Evolutionary conservation across 1,284 basidiomycete species (phyloP).

Genomic region (Rhodotorula sp.): DNA sequence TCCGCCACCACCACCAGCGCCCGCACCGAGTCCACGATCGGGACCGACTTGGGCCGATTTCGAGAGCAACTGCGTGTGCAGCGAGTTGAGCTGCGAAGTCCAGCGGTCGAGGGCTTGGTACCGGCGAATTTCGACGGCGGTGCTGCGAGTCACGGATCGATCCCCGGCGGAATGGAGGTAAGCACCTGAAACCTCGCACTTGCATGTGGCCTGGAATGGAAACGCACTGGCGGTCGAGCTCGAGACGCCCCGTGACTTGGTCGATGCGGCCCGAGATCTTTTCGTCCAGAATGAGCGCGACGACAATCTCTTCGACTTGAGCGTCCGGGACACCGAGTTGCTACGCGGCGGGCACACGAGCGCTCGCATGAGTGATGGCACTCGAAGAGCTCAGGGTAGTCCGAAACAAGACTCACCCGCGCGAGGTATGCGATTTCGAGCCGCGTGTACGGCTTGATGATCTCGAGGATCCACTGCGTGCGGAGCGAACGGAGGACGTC

Average conservation of each 20-base stretch:
- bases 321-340: constrained; percentile 84
- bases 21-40: constrained; percentile 12
- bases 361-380: background rate
- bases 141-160: too few species aligned
- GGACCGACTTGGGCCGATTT: constrained; percentile 53
- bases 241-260: constrained; percentile 86
- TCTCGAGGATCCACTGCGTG: constrained; percentile 94
- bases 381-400: background rate
- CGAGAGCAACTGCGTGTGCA: constrained; percentile 68
- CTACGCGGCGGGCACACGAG: constrained; percentile 52
- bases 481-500: constrained; percentile 88
- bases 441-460: constrained; percentile 94
- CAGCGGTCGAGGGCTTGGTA: constrained; percentile 78
- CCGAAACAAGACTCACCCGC: constrained; percentile 57
- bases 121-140: constrained; percentile 75
- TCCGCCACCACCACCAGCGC: background rate
- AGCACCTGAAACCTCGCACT: too few species aligned
- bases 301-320: constrained; percentile 89
- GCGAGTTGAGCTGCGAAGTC: constrained; percentile 69
- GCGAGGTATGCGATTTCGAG: constrained; percentile 88
- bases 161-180: too few species aligned
- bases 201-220: too few species aligned
- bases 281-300: constrained; percentile 89
- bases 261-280: constrained; percentile 94
- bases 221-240: constrained; percentile 81